Evolutionary conservation across 163 green algal species (phyloP).

Genomic region (Scenedesmus sp.): DNA sequence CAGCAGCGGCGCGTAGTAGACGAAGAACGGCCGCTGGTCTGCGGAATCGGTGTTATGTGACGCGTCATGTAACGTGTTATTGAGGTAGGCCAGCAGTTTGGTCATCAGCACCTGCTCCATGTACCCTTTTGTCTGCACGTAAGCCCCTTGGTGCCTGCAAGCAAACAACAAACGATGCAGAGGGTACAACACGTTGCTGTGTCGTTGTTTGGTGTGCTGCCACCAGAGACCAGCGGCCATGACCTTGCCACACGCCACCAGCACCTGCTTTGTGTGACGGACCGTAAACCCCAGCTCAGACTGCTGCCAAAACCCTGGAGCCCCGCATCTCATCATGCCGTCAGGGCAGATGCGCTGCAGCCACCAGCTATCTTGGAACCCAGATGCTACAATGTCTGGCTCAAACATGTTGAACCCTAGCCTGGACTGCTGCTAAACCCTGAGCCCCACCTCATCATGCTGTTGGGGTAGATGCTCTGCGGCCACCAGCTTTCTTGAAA

Average conservation of each 20-base stretch:
- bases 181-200: background rate
- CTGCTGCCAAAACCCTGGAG: background rate
- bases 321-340: background rate
- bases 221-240: too few species aligned
- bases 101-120: background rate
- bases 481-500: slow-evolving; percentile 58
- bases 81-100: background rate
- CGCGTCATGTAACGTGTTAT: background rate
- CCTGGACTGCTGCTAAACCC: too few species aligned
- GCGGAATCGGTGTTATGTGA: background rate
- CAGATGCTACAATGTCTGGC: too few species aligned
- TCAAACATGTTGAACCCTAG: background rate
- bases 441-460: slow-evolving; percentile 40
- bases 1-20: background rate
- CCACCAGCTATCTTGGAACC: background rate
- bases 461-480: slow-evolving; percentile 55
- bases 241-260: too few species aligned
- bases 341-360: background rate
- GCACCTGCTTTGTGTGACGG: too few species aligned
- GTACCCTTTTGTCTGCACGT: background rate
- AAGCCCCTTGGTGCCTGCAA: background rate
- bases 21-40: background rate
- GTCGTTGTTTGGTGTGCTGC: background rate
- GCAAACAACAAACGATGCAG: background rate
- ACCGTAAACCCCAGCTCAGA: too few species aligned